Conservation (phyloP, 164 flowering plant species). For the Umbellularia californica region DNA sequence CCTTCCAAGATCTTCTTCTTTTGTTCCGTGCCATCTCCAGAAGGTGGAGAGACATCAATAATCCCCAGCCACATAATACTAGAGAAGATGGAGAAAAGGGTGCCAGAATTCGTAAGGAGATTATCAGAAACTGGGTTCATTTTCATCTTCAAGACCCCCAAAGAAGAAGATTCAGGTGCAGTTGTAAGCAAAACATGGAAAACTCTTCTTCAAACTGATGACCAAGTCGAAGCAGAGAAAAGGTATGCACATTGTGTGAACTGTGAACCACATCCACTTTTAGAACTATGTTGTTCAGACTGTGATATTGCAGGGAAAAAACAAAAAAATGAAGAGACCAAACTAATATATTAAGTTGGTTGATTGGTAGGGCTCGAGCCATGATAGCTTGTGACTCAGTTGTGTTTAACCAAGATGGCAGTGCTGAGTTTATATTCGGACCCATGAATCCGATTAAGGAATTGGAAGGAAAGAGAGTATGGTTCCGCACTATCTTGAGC, state of each 20-base stretch:
- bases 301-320: no score
- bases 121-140: not conserved
- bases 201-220: slow-evolving; percentile 1
- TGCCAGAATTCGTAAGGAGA: slow-evolving; percentile 5
- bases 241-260: not conserved
- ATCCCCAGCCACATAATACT: slow-evolving; percentile 4
- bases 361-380: slow-evolving; percentile 4
- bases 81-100: slow-evolving; percentile 8
- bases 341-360: not conserved
- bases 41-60: slow-evolving; percentile 13
- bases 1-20: slow-evolving; percentile 10
- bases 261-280: no score
- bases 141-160: not conserved
- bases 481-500: slow-evolving; percentile 10
- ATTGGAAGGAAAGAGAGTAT: slow-evolving; percentile 6
- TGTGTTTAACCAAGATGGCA: slow-evolving; percentile 1
- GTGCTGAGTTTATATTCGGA: slow-evolving; percentile 9
- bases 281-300: no score
- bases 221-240: slow-evolving; percentile 6
- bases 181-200: slow-evolving; percentile 8
- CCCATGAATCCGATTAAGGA: slow-evolving; percentile 4
- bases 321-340: no score
- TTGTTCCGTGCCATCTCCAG: slow-evolving; percentile 6
- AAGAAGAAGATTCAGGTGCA: not conserved
- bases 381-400: not conserved